A percentile compares a stretch with the other conserved stretches of the same genome.
Conservation (phyloP, 306 rosid species). For the Corylus heterophylla region DNA sequence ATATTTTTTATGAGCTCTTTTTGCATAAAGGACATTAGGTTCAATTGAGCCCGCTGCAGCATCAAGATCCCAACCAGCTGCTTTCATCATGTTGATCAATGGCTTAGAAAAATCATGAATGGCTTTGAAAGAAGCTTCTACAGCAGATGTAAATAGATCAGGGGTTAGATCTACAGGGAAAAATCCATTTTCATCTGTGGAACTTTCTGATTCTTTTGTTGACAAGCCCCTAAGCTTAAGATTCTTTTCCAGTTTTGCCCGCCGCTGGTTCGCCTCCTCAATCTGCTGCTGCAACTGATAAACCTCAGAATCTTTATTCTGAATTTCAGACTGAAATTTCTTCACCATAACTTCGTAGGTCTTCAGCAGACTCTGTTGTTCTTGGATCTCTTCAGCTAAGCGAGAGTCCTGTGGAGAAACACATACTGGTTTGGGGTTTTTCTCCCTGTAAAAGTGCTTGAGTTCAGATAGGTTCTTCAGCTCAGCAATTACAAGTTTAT, state of each 20-base stretch:
- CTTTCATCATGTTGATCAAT: conserved; percentile 98
- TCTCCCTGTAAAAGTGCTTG: conserved; percentile 95
- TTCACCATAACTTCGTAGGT: conserved; percentile 99
- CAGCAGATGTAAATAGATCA: conserved; percentile 76
- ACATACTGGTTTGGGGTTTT: conserved; percentile 89
- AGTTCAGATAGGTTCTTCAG: conserved; percentile 90
- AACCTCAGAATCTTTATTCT: conserved; percentile 94
- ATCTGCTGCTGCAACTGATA: conserved; percentile 85
- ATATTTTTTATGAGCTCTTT: conserved; percentile 98
- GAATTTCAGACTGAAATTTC: conserved; percentile 98
- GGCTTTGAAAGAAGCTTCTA: conserved; percentile 85
- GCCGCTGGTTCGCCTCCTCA: conserved; percentile 89
- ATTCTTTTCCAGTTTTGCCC: conserved; percentile 83
- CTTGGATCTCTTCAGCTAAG: conserved; percentile 98
- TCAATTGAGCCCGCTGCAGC: conserved; percentile 94
- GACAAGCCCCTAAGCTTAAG: conserved; percentile 93
- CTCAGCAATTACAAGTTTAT: conserved; percentile 88
- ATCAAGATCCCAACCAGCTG: conserved; percentile 99
- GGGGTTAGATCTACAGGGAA: conserved; percentile 78
- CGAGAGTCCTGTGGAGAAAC: conserved; percentile 97
- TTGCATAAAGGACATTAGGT: conserved; percentile 73
- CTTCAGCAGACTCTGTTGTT: conserved; percentile 91
- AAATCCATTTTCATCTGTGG: conserved; percentile 61
- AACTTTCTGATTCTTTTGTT: conserved; percentile 74
- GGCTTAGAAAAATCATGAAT: conserved; percentile 98